phyloP scores from a whole-genome alignment of 768 basidiomycete species.

The Mycena leptocephala region DNA sequence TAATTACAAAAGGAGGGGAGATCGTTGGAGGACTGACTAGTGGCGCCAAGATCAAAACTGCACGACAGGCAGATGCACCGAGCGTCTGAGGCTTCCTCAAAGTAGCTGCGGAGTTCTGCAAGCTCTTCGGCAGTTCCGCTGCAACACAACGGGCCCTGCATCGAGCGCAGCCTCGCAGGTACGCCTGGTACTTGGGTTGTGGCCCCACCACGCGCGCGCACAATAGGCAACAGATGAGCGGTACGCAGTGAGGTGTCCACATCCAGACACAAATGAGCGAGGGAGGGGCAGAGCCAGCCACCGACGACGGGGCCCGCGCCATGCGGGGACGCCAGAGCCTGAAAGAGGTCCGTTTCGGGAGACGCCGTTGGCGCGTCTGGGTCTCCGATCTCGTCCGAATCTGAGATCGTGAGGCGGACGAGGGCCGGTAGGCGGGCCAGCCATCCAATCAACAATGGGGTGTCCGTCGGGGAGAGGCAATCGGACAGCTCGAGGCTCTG shows the following conservation, averaged over 20 bases:
- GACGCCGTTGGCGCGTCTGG: neutral
- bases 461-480: conserved; percentile 39
- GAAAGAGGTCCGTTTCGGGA: conserved; percentile 37
- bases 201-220: conserved; percentile 34
- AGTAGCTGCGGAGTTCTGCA: conserved; percentile 25
- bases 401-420: conserved; percentile 40
- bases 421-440: conserved; percentile 47
- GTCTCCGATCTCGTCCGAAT: conserved; percentile 36
- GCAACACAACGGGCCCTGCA: conserved; percentile 43
- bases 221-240: conserved; percentile 39
- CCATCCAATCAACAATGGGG: conserved; percentile 48
- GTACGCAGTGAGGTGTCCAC: conserved; percentile 35
- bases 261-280: conserved; percentile 43
- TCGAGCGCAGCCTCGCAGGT: conserved; percentile 37
- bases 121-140: conserved; percentile 38
- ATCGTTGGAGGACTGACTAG: neutral
- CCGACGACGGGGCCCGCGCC: conserved; percentile 30
- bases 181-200: neutral
- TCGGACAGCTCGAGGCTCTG: conserved; percentile 48
- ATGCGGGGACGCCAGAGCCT: conserved; percentile 42
- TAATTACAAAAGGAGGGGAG: too few species aligned
- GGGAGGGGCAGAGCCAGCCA: conserved; percentile 47
- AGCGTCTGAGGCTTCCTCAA: conserved; percentile 10
- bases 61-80: conserved; percentile 31
- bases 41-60: conserved; percentile 3